These are phyloP conservation scores for Cardamine chenopodiifolia DNA, from an alignment of 345 rosid species.

Conservation along the genomic window DNA sequence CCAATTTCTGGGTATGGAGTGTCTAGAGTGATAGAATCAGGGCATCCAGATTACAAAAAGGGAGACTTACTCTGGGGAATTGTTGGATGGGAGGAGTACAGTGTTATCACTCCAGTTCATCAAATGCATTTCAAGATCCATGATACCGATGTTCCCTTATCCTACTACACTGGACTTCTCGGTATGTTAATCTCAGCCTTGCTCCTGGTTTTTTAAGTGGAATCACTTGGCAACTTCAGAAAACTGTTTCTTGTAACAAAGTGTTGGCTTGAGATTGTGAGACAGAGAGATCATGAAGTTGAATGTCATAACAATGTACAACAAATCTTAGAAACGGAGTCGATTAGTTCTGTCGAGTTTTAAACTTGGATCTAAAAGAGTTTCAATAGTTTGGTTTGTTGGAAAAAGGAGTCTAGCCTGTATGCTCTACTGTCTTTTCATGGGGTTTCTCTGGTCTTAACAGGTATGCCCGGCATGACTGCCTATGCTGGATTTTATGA, in stretches of 20 bases:
- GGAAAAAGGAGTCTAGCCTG: background rate
- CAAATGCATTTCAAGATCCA: constrained; percentile 50
- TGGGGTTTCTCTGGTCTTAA: background rate
- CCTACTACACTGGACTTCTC: constrained; percentile 68
- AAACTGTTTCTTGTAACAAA: background rate
- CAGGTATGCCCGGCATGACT: constrained; percentile 59
- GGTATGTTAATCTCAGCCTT: constrained; percentile 41
- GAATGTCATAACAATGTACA: background rate
- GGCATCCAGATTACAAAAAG: constrained; percentile 53
- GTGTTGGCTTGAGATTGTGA: background rate
- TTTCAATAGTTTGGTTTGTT: background rate
- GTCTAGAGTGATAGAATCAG: constrained; percentile 58
- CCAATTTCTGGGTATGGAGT: constrained; percentile 51
- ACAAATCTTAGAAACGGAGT: background rate
- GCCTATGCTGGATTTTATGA: constrained; percentile 57
- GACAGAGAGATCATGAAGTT: constrained; percentile 3
- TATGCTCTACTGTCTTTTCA: background rate
- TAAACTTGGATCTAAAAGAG: background rate
- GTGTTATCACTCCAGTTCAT: constrained; percentile 43
- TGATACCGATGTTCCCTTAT: constrained; percentile 55
- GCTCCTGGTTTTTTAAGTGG: too few species aligned
- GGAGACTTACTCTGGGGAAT: constrained; percentile 65
- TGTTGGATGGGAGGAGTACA: constrained; percentile 74
- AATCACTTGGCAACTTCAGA: too few species aligned
- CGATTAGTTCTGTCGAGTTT: background rate